Conservation (phyloP, 306 rosid genomes). For the Cucumis melo region DNA sequence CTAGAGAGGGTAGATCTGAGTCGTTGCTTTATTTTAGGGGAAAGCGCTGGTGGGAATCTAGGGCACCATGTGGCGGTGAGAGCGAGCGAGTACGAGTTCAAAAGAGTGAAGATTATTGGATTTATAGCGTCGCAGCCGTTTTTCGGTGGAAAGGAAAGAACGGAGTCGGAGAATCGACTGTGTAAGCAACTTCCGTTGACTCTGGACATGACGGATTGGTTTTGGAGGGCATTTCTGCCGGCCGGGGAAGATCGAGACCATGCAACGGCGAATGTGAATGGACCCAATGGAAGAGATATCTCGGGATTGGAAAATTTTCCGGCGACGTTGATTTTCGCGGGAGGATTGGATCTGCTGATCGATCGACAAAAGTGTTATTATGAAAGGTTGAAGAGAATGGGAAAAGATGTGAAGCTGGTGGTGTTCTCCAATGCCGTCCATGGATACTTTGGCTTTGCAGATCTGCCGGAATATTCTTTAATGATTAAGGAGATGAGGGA, state of each 20-base stretch:
- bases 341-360: slow-evolving; percentile 17
- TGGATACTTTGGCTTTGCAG: background rate
- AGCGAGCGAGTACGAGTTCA: background rate
- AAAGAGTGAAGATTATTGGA: background rate
- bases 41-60: slow-evolving; percentile 25
- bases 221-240: slow-evolving; percentile 21
- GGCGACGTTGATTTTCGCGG: slow-evolving; percentile 4
- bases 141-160: slow-evolving; percentile 19
- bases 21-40: slow-evolving; percentile 17
- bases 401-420: slow-evolving; percentile 13
- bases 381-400: slow-evolving; percentile 7
- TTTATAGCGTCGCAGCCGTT: slow-evolving; percentile 23
- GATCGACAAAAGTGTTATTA: slow-evolving; percentile 17
- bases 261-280: slow-evolving; percentile 11
- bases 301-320: slow-evolving; percentile 9
- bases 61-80: slow-evolving; percentile 19
- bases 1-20: background rate
- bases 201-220: background rate
- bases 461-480: background rate
- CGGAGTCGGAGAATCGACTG: slow-evolving; percentile 13
- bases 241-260: slow-evolving; percentile 14
- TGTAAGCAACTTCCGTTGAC: background rate
- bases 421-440: slow-evolving; percentile 12
- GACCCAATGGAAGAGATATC: slow-evolving; percentile 12
- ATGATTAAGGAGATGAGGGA: background rate